These are phyloP conservation scores for Talaromyces atroroseus DNA, from an alignment of 2,329 filamentous ascomycete species.

Conservation along the genomic window DNA sequence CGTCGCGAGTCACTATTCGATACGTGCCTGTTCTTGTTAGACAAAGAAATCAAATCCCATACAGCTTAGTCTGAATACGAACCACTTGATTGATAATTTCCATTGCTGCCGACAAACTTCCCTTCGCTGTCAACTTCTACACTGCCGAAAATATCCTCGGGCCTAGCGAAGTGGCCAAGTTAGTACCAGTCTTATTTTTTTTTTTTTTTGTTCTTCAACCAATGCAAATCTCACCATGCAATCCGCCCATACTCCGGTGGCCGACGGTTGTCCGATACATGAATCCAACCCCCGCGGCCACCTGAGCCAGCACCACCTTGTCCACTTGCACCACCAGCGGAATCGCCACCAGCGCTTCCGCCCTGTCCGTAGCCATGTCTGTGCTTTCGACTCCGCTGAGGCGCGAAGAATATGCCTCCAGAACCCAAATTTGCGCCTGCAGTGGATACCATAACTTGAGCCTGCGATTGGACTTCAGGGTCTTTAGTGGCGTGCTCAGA, in stretches of 20 bases:
- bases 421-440: constrained; percentile 51
- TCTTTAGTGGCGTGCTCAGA: constrained; percentile 51
- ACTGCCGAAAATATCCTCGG: constrained; percentile 62
- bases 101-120: constrained; percentile 51
- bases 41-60: not conserved
- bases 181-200: not conserved
- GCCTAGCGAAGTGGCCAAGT: constrained; percentile 28
- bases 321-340: constrained; percentile 52
- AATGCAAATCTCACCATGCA: constrained; percentile 41
- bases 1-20: constrained; percentile 55
- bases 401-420: constrained; percentile 45
- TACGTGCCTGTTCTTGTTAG: constrained; percentile 46
- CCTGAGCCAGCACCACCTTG: constrained; percentile 55
- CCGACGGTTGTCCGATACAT: constrained; percentile 56
- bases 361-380: constrained; percentile 26
- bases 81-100: constrained; percentile 57
- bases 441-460: constrained; percentile 55
- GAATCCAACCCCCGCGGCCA: constrained; percentile 57
- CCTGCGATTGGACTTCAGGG: constrained; percentile 53
- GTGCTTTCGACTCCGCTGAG: constrained; percentile 25
- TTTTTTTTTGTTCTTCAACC: not conserved
- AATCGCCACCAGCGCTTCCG: constrained; percentile 40
- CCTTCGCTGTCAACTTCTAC: constrained; percentile 56
- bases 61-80: constrained; percentile 14
- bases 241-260: constrained; percentile 61